phyloP scores from a whole-genome alignment of 108 stramenopile species.

The Parietichytrium sp. region DNA sequence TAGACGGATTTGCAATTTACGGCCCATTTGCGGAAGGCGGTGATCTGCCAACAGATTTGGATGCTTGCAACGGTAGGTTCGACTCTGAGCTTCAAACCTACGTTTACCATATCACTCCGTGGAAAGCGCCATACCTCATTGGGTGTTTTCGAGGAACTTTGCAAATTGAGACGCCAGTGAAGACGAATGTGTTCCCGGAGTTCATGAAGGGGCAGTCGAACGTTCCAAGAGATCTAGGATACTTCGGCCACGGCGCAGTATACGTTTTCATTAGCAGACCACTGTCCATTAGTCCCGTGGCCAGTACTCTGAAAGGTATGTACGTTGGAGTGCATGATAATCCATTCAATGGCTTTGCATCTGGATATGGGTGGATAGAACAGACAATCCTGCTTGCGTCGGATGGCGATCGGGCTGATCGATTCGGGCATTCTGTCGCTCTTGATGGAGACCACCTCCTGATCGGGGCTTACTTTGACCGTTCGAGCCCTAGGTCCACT shows the following conservation, averaged over 20 bases:
- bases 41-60: not conserved
- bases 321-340: conserved; percentile 50
- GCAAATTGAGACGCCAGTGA: not conserved
- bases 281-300: not conserved
- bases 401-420: conserved; percentile 53
- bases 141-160: conserved; percentile 29
- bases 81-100: not conserved
- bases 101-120: conserved; percentile 25
- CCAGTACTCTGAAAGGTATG: conserved; percentile 44
- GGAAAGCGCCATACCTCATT: not conserved
- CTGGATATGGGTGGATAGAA: conserved; percentile 42
- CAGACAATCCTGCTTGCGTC: conserved; percentile 45
- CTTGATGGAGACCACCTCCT: conserved; percentile 53
- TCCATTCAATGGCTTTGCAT: not conserved
- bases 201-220: conserved; percentile 9
- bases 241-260: not conserved
- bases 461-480: conserved; percentile 64
- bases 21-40: not conserved
- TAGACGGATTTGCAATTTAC: conserved; percentile 21
- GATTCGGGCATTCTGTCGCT: conserved; percentile 55
- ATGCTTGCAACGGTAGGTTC: not conserved
- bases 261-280: not conserved
- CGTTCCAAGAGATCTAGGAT: not conserved
- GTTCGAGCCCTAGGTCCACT: conserved; percentile 62
- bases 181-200: conserved; percentile 38